Base-by-base conservation (phyloP, 1,139 yeast genomes). In the Kazachstania sp. region DNA sequence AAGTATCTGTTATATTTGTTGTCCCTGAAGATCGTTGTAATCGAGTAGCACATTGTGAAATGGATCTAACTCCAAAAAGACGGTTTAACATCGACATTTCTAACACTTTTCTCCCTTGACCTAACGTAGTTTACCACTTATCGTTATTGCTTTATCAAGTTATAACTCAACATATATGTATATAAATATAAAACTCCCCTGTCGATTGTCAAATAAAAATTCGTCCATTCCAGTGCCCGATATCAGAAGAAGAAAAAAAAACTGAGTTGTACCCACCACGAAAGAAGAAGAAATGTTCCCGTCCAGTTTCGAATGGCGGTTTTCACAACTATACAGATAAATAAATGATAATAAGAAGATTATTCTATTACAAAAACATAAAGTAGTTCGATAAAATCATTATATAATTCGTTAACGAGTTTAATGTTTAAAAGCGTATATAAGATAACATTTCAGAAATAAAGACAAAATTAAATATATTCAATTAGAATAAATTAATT, bases 1-100 rank as follows among this genome's bases (percentile, higher is more conserved):
- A 12, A 29, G 51, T 47, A 6, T 16, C 15, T 4, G 19, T 6
- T 32, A 4, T 12, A 6, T n/a, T 32, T 35, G n/a, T n/a, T n/a
- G 44, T 47, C 30, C 30, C 15, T 9, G 45, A 16, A 6, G 43
- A 28, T n/a, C 13, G 12, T 29, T 41, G 44, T 19, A 37, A 30
- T 9, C 15, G 26, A n/a, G 5, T 12, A 12, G 34, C 8, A 15
- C 35, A 20, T 28, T 39, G 38, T 12, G 43, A 39, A n/a, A 44
- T 34, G 2, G 20, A 15, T 35, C 43, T 39, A 8, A 16, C 32
- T 6, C 20, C 20, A 4, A 38, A 28, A 34, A 26, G 15, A 28
- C 42, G 32, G 18, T 39, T 31, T 4, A 39, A 16, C 3, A 32
- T 15, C 20, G 18, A 23, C 28, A 23, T 23, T 7, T 23, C 28